Evolutionary conservation across 169 alveolate species (phyloP), one percentile per base, ranked within the genome.

Genomic region (Plasmodium knowlesi): DNA sequence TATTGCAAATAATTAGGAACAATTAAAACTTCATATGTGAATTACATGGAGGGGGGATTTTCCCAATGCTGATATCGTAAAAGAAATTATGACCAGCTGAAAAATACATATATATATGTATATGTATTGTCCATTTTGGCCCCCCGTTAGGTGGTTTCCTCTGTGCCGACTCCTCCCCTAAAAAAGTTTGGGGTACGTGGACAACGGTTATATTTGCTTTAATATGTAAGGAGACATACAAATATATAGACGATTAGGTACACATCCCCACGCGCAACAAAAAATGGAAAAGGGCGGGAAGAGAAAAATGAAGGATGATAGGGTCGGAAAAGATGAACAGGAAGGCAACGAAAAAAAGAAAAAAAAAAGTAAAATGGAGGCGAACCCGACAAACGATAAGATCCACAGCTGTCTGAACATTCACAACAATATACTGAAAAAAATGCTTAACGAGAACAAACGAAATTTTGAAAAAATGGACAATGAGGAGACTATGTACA

Each of bases 381-480:
- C 81, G 71, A 88, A 88, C 43, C 50, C 71, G 8, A 41, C 70
- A 76, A 76, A 76, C 46, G 83, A 54, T 61, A 88, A 72, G 78
- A 28, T 41, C 19, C 32, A 76, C 30, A 88, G n/a, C 16, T 78
- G 72, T n/a, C 50, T 88, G 79, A 53, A 88, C 19, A 50, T 88
- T 34, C 94, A 88, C 34, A 88, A 88, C 53, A 88, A 88, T 79
- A 22, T 88, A 10, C 72, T 88, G 34, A 78, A 79, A 73, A 88
- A 76, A 54, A n/a, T 54, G 39, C 30, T 78, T 34, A 88, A 88
- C 37, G 94, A 88, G 70, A 88, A 88, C 72, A 80, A 88, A 54
- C 19, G 32, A 79, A 78, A 79, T 54, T 88, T 32, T 88, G 94
- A 80, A 57, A 88, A 79, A 76, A 32, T 22, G 5, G 83, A 61